Percentiles rank a stretch among this genome's conserved stretches.
These are phyloP conservation scores for Vanderwaltozyma yarrowii DNA, from an alignment of 805 yeast species.

Conservation along the genomic window DNA sequence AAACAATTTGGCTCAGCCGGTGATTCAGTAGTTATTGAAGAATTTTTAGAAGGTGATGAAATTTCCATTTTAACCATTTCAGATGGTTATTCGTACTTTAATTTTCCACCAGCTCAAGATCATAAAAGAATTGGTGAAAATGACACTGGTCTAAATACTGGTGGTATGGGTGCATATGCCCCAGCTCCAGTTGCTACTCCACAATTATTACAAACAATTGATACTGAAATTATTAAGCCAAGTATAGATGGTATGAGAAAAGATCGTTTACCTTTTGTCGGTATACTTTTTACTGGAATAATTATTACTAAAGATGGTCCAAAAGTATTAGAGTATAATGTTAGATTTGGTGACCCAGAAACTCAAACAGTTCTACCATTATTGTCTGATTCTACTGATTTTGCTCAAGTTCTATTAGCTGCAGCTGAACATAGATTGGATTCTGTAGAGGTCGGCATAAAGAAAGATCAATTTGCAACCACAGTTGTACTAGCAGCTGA, in stretches of 20 bases:
- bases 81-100: constrained; percentile 87
- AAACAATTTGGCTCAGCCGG: constrained; percentile 91
- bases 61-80: constrained; percentile 82
- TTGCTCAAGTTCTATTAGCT: constrained; percentile 86
- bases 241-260: constrained; percentile 93
- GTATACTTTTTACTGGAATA: constrained; percentile 90
- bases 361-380: constrained; percentile 93
- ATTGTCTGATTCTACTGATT: constrained; percentile 72
- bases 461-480: constrained; percentile 55
- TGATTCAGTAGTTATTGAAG: constrained; percentile 90
- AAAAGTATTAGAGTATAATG: constrained; percentile 92
- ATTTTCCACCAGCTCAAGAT: constrained; percentile 92
- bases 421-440: constrained; percentile 92
- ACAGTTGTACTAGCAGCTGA: constrained; percentile 96
- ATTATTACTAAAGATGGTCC: constrained; percentile 87
- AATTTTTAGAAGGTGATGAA: constrained; percentile 93
- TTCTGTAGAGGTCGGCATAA: constrained; percentile 52
- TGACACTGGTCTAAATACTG: constrained; percentile 91
- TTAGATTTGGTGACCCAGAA: constrained; percentile 98
- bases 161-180: constrained; percentile 99
- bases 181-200: constrained; percentile 96
- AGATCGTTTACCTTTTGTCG: constrained; percentile 92
- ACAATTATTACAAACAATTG: constrained; percentile 55
- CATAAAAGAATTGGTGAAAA: constrained; percentile 93
- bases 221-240: constrained; percentile 71